Evolutionary conservation across 805 yeast genomes (phyloP), one percentile per base, ranked within the genome.

Genomic region (Tetrapisispora fleetii): DNA sequence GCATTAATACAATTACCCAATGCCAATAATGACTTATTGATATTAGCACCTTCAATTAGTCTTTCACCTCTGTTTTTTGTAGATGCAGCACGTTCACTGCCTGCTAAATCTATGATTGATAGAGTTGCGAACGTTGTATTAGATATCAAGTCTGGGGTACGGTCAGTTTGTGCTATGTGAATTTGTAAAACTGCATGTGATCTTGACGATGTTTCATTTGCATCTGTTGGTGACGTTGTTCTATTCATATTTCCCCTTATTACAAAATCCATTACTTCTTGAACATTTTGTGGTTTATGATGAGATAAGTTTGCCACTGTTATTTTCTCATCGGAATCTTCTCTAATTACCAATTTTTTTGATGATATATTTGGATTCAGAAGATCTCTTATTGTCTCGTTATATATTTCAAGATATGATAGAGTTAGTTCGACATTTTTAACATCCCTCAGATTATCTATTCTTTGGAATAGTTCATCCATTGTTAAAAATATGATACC

Each of bases 1-100:
- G 97, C 96, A 64, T 88, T 89, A 52, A 91, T 90, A 65, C 97
- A 91, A 60, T 89, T 90, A 0, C 97, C 98, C 42, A 91, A 72
- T 0, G 98, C 96, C 44, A 91, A 67, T 41, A 91, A 70, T 0
- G 96, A 88, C 62, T 81, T 79, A 68, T 91, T 91, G 60, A 91
- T 91, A 63, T 87, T 87, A 14, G 97, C 98, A 27, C 98, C 97
- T 64, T 91, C 98, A 48, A 79, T 77, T 14, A 91, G 72, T 44
- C 96, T 69, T 30, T 74, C 77, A 0, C 98, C 98, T 42, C 88
- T 67, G 63, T 91, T 91, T 54, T 78, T 79, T 0, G 98, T 89
- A 0, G 93, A 84, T 0, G 93, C 81, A 0, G 98, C 98, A 39
- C 98, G 72, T 67, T 91, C 98, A 65, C 95, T 85, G 4, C 98